Evolutionary conservation across 768 basidiomycete genomes (phyloP).

Genomic region (Mycena latifolia): DNA sequence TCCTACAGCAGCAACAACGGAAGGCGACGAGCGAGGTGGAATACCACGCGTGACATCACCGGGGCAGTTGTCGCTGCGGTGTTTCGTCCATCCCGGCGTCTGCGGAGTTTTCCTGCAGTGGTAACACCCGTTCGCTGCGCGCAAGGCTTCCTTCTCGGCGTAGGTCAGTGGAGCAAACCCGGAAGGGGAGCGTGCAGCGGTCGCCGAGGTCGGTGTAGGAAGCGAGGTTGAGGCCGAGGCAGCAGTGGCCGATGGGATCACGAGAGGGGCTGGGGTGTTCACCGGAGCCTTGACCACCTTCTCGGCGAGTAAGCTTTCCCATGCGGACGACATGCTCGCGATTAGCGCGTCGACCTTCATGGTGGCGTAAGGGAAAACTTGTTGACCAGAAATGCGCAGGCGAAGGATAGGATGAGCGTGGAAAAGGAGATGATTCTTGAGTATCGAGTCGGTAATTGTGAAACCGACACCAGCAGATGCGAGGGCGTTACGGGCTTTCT

Average conservation of each 20-base stretch:
- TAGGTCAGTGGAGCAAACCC: slow-evolving; percentile 10
- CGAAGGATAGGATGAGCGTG: not conserved
- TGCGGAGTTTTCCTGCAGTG: slow-evolving; percentile 15
- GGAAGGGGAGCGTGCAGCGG: too few relatives aligned
- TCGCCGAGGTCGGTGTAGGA: not conserved
- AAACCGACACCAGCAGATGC: not conserved
- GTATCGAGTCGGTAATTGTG: not conserved
- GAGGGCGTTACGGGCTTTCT: not conserved
- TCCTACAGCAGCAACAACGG: not conserved
- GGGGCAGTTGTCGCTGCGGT: not conserved
- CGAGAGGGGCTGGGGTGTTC: not conserved
- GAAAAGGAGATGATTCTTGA: not conserved
- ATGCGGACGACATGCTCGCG: not conserved
- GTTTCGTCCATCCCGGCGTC: not conserved
- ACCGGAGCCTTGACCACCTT: not conserved
- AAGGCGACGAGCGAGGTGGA: not conserved
- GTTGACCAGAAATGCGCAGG: not conserved
- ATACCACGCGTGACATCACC: not conserved
- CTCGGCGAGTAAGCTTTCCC: not conserved
- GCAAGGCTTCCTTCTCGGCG: slow-evolving; percentile 8
- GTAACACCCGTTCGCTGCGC: slow-evolving; percentile 3
- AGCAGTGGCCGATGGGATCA: not conserved
- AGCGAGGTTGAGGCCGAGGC: too few relatives aligned
- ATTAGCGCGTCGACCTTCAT: not conserved
- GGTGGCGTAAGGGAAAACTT: not conserved